phyloP scores from a whole-genome alignment of 1,284 basidiomycete genomes.

The Salmacisia buchloeana region DNA sequence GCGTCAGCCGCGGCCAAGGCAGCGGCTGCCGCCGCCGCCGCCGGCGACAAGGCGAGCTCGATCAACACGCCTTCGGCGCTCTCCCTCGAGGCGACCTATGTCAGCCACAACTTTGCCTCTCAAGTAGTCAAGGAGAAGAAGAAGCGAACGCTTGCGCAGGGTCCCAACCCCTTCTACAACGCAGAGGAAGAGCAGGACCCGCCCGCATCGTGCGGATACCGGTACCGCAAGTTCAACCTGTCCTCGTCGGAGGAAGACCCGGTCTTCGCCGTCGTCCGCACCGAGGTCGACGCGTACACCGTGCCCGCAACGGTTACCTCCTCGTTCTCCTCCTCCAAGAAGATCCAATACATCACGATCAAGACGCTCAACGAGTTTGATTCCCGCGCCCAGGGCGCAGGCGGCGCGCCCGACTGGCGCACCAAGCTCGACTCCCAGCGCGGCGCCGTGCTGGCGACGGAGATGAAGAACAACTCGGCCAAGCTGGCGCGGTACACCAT shows the following conservation, averaged over 20 bases:
- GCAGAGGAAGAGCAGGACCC: constrained; percentile 85
- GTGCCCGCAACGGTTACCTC: constrained; percentile 51
- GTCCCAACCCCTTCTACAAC: constrained; percentile 93
- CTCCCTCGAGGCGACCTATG: constrained; percentile 94
- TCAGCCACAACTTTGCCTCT: constrained; percentile 98
- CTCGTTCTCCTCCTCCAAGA: constrained; percentile 57
- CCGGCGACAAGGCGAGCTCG: constrained; percentile 56
- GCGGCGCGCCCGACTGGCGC: constrained; percentile 94
- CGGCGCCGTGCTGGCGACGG: constrained; percentile 94
- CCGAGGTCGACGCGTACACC: constrained; percentile 87
- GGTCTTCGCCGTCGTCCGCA: constrained; percentile 83
- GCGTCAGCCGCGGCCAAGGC: constrained; percentile 32
- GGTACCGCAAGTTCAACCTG: constrained; percentile 93
- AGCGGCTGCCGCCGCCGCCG: constrained; percentile 21
- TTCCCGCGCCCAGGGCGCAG: constrained; percentile 78
- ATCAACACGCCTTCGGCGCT: constrained; percentile 93
- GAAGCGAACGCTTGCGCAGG: constrained; percentile 62
- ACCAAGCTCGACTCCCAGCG: constrained; percentile 91
- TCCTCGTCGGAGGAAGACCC: constrained; percentile 75
- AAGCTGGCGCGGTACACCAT: constrained; percentile 97
- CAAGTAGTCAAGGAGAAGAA: constrained; percentile 81
- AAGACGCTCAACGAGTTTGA: constrained; percentile 97
- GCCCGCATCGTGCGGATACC: constrained; percentile 88
- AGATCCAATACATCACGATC: constrained; percentile 61
- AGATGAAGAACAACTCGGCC: constrained; percentile 99